Conservation (phyloP, 169 alveolate genomes). For the Babesia ovata region DNA sequence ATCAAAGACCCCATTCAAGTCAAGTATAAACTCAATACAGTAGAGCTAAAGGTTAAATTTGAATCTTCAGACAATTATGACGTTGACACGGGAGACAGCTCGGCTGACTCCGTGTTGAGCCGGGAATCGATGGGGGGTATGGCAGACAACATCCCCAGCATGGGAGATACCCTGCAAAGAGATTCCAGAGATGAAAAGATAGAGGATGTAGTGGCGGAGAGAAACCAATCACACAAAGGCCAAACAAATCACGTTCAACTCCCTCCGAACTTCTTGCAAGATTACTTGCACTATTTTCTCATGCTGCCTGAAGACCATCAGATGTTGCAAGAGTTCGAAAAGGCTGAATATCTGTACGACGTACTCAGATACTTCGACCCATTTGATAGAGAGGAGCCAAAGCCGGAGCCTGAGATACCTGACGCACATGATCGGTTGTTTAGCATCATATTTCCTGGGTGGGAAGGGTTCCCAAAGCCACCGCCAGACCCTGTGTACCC, state of each 20-base stretch:
- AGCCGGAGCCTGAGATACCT: conserved; percentile 8
- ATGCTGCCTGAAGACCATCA: conserved; percentile 41
- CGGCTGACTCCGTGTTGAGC: not conserved
- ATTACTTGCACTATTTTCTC: conserved; percentile 52
- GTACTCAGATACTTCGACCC: conserved; percentile 42
- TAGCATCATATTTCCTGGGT: conserved; percentile 25
- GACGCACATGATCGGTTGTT: conserved; percentile 24
- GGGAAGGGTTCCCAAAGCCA: conserved; percentile 55
- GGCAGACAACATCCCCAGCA: too few relatives aligned
- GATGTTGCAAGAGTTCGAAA: conserved; percentile 37
- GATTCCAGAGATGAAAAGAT: not conserved
- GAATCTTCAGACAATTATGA: not conserved
- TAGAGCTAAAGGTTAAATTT: not conserved
- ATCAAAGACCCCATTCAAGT: conserved; percentile 15
- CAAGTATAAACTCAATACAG: conserved; percentile 25
- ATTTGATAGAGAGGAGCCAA: not conserved
- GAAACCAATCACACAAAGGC: not conserved
- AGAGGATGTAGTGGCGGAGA: not conserved
- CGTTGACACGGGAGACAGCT: not conserved
- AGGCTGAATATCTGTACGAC: conserved; percentile 40
- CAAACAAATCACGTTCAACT: not conserved
- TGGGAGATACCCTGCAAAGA: not conserved
- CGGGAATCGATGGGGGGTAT: too few relatives aligned
- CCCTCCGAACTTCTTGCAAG: conserved; percentile 22
- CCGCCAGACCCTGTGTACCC: conserved; percentile 41